phyloP scores from a whole-genome alignment of 2,329 filamentous ascomycete species.

The Penicillium psychrosexuale region DNA sequence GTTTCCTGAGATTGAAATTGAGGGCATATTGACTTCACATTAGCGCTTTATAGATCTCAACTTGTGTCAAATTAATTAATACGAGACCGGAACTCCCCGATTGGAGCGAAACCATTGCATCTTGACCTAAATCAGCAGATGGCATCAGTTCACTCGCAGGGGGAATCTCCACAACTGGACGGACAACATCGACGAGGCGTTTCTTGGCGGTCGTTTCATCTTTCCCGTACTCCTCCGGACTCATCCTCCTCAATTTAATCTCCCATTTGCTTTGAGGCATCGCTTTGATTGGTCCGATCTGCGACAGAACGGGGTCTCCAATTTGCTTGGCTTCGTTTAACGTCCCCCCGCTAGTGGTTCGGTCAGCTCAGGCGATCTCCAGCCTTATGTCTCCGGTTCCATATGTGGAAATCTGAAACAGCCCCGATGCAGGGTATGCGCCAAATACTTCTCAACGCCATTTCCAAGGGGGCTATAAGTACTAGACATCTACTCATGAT shows the following conservation, averaged over 20 bases:
- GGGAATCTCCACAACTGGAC: conserved; percentile 4
- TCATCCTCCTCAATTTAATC: neutral
- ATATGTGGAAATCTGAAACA: conserved; percentile 1
- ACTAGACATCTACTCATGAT: neutral
- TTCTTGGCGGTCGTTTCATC: conserved; percentile 8
- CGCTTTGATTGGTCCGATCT: neutral
- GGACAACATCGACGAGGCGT: conserved; percentile 7
- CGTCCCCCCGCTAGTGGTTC: conserved; percentile 1
- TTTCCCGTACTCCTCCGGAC: neutral
- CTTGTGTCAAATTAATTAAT: neutral
- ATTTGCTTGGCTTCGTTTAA: conserved; percentile 2
- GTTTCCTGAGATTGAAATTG: neutral
- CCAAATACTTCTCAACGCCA: neutral
- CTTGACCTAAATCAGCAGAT: neutral
- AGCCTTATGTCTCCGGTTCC: neutral
- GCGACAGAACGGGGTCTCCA: neutral
- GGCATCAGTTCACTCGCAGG: neutral
- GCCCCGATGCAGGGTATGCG: neutral
- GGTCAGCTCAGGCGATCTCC: neutral
- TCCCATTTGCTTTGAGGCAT: neutral
- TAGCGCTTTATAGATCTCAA: neutral
- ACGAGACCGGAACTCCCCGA: neutral
- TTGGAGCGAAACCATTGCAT: neutral
- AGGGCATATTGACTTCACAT: neutral
- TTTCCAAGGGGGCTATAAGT: neutral